These are phyloP conservation scores for Rickenella mellea DNA, from an alignment of 768 basidiomycete species.

Conservation along the genomic window DNA sequence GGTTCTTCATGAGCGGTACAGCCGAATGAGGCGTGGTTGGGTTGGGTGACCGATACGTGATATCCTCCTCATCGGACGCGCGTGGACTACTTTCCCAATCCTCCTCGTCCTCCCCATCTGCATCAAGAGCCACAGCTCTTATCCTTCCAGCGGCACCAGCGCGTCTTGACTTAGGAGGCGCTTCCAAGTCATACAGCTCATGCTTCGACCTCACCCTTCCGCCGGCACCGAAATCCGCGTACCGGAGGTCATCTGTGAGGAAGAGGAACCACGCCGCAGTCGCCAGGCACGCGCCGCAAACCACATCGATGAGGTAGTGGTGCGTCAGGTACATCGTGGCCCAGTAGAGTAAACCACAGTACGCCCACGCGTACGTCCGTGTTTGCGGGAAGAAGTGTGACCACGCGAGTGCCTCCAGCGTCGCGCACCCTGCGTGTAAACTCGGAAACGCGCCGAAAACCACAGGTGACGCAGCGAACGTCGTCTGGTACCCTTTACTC, in stretches of 20 bases:
- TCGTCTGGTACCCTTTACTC: conserved; percentile 59
- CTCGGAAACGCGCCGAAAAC: conserved; percentile 97
- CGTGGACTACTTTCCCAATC: conserved; percentile 22
- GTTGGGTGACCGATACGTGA: conserved; percentile 61
- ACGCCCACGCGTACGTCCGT: conserved; percentile 65
- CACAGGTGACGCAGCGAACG: conserved; percentile 82
- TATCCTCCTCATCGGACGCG: conserved; percentile 53
- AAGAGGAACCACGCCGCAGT: conserved; percentile 80
- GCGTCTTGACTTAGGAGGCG: conserved; percentile 27
- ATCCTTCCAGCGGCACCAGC: conserved; percentile 17
- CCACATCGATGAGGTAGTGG: conserved; percentile 98
- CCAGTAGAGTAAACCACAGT: conserved; percentile 88
- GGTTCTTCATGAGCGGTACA: conserved; percentile 22
- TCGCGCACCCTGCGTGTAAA: conserved; percentile 84
- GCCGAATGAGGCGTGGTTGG: conserved; percentile 27
- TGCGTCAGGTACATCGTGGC: conserved; percentile 98
- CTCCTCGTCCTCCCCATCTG: conserved; percentile 49
- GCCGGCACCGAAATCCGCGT: conserved; percentile 12
- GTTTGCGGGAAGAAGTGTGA: conserved; percentile 88
- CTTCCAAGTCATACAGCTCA: conserved; percentile 69
- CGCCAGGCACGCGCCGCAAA: conserved; percentile 86
- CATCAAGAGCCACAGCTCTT: conserved; percentile 28
- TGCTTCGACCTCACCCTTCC: conserved; percentile 47
- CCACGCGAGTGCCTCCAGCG: conserved; percentile 87
- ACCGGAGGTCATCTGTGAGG: conserved; percentile 69